A percentile compares a stretch with the other conserved stretches of the same genome.
phyloP scores from a whole-genome alignment of 441 rosid genomes.

The Arabidopsis lyrata region DNA sequence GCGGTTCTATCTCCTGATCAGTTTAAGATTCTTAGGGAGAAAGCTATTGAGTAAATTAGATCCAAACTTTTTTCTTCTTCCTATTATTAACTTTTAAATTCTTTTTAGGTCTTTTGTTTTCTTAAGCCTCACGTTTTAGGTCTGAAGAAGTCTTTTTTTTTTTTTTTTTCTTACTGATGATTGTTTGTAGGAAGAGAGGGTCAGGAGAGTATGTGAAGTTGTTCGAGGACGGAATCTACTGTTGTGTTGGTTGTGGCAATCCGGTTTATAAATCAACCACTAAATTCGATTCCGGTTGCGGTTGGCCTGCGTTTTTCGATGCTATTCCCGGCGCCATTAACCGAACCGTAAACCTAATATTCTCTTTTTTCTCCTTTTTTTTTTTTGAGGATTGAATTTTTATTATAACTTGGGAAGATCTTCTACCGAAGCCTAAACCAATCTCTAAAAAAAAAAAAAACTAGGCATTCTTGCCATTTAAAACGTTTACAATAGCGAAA shows the following conservation, averaged over 20 bases:
- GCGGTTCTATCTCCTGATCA: slow-evolving; percentile 75
- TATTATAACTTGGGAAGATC: too few species aligned
- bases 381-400: not conserved
- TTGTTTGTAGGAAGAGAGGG: slow-evolving; percentile 62
- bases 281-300: slow-evolving; percentile 79
- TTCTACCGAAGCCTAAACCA: too few species aligned
- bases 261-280: slow-evolving; percentile 68
- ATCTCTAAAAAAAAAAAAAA: too few species aligned
- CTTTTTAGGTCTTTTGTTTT: not conserved
- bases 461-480: too few species aligned
- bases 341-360: slow-evolving; percentile 41
- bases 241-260: slow-evolving; percentile 69
- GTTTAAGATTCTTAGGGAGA: slow-evolving; percentile 68
- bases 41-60: slow-evolving; percentile 69
- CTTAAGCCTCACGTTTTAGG: not conserved
- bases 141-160: not conserved
- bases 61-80: not conserved
- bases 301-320: slow-evolving; percentile 88
- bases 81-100: not conserved
- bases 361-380: not conserved
- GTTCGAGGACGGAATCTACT: slow-evolving; percentile 60
- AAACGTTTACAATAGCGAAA: too few species aligned
- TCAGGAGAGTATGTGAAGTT: slow-evolving; percentile 73
- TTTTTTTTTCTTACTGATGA: not conserved
- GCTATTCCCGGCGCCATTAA: slow-evolving; percentile 74